phyloP scores from a whole-genome alignment of 2,329 filamentous ascomycete species.

The Paracoccidioides lutzii region DNA sequence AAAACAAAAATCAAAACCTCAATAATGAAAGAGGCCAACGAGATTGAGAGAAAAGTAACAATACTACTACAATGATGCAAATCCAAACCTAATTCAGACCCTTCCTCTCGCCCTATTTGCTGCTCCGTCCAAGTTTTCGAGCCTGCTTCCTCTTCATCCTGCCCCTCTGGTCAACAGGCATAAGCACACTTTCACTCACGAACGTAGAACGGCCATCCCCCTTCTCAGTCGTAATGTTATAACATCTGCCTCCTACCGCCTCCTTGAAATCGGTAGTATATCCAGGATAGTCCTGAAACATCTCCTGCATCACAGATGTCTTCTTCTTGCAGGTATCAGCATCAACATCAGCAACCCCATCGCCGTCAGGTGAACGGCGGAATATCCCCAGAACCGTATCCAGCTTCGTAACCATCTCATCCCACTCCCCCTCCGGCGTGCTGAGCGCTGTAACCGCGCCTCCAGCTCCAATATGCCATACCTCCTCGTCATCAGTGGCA shows the following conservation, averaged over 20 bases:
- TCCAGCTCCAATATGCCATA: constrained; percentile 77
- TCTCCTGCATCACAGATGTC: not conserved
- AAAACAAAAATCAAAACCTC: not conserved
- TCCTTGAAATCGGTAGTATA: not conserved
- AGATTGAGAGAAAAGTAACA: no score
- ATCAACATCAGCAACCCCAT: not conserved
- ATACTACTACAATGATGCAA: no score
- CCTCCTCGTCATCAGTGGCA: constrained; percentile 19
- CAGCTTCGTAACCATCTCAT: constrained; percentile 77
- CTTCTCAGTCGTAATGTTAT: not conserved
- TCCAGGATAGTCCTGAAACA: not conserved
- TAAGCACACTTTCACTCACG: not conserved
- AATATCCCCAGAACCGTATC: constrained; percentile 34
- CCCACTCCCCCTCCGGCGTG: constrained; percentile 64
- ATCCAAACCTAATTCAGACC: no score
- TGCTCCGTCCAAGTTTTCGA: no score
- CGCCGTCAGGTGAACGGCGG: not conserved
- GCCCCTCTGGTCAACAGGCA: not conserved
- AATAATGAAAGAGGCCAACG: not conserved
- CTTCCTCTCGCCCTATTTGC: no score
- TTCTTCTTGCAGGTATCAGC: not conserved
- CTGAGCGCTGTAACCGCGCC: constrained; percentile 84
- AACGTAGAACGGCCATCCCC: not conserved
- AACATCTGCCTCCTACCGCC: not conserved
- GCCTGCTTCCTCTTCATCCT: no score